Evolutionary conservation across 352 stramenopile genomes (phyloP).

Genomic region (Pythium monospermum): DNA sequence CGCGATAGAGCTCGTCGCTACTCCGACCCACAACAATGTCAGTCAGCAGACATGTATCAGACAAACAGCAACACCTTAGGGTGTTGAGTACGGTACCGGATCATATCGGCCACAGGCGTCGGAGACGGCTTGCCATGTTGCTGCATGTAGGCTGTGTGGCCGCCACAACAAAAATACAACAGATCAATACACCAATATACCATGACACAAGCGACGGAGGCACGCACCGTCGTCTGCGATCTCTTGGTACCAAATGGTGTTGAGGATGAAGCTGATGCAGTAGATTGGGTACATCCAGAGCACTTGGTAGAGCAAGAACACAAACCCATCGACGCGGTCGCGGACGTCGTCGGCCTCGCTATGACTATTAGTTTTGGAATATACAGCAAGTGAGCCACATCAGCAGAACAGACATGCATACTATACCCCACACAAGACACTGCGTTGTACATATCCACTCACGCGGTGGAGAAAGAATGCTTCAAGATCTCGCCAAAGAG

Average conservation of each 20-base stretch:
- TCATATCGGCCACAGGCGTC: conserved; percentile 79
- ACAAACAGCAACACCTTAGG: not conserved
- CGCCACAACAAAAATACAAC: not conserved
- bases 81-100: conserved; percentile 41
- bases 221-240: conserved; percentile 80
- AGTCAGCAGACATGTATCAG: not conserved
- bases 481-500: conserved; percentile 83
- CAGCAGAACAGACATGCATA: not conserved
- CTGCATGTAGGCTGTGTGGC: conserved; percentile 61
- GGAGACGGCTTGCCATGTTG: conserved; percentile 75
- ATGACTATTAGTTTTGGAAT: too few relatives aligned
- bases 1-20: conserved; percentile 81
- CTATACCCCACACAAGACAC: not conserved
- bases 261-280: conserved; percentile 89
- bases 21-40: not conserved
- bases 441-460: not conserved
- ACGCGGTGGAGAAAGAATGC: conserved; percentile 61
- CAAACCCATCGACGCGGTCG: conserved; percentile 74
- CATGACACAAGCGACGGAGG: not conserved
- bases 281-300: conserved; percentile 91
- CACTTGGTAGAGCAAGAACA: conserved; percentile 85
- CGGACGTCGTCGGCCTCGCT: conserved; percentile 66
- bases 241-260: conserved; percentile 90
- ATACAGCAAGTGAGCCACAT: too few relatives aligned
- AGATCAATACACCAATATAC: not conserved